These are phyloP conservation scores for Corymbia maculata DNA, from an alignment of 345 rosid species.

Conservation along the genomic window DNA sequence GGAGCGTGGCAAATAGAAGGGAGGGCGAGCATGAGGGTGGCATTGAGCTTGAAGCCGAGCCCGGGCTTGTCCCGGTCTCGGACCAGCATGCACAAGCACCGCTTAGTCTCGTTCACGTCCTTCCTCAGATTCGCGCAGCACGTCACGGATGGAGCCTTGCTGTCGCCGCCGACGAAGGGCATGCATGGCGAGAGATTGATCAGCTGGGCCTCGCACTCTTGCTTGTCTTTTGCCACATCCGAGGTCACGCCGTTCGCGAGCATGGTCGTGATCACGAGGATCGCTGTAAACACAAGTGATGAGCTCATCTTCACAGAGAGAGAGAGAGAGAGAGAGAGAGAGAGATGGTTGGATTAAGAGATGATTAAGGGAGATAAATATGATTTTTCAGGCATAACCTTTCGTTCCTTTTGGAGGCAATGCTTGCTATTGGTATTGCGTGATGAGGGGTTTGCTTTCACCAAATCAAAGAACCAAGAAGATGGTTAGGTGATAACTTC, in stretches of 20 bases:
- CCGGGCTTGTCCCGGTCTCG: conserved; percentile 61
- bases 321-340: background rate
- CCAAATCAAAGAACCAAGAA: background rate
- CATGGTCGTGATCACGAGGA: background rate
- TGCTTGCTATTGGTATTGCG: background rate
- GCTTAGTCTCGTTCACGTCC: conserved; percentile 34
- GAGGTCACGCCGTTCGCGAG: background rate
- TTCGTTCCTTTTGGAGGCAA: background rate
- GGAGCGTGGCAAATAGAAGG: conserved; percentile 59
- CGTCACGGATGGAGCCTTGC: conserved; percentile 63
- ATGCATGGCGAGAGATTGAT: conserved; percentile 64
- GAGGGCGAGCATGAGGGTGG: conserved; percentile 52
- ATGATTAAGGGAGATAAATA: background rate
- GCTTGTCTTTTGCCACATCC: conserved; percentile 40
- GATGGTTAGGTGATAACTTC: background rate
- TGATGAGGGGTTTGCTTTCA: background rate
- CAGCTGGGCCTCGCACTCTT: conserved; percentile 51
- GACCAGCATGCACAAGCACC: conserved; percentile 61
- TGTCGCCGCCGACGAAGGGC: conserved; percentile 59
- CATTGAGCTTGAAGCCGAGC: conserved; percentile 58
- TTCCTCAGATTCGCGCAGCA: conserved; percentile 67
- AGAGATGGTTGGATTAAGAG: background rate
- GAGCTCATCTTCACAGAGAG: background rate
- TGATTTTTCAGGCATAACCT: background rate
- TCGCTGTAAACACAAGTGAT: background rate